Evolutionary conservation across 2,329 filamentous ascomycete species (phyloP).

Genomic region (Alternaria ethzedia): DNA sequence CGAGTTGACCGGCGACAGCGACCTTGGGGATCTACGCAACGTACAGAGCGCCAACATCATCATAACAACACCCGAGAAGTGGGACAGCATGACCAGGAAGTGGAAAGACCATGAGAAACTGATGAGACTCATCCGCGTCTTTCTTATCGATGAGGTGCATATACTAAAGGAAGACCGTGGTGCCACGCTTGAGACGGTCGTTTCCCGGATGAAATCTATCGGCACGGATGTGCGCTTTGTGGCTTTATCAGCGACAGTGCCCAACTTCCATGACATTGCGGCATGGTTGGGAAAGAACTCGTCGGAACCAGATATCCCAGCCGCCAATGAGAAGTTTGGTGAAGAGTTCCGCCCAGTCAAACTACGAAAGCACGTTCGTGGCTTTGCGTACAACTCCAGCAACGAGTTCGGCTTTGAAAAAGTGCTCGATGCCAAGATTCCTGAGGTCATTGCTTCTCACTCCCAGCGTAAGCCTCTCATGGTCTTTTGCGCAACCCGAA

Average conservation of each 20-base stretch:
- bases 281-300: conserved; percentile 76
- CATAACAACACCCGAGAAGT: conserved; percentile 87
- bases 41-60: conserved; percentile 81
- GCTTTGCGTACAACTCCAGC: conserved; percentile 62
- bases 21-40: conserved; percentile 67
- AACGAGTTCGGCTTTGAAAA: conserved; percentile 84
- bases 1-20: conserved; percentile 83
- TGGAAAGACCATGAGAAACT: conserved; percentile 82
- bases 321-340: conserved; percentile 72
- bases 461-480: conserved; percentile 77
- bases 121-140: conserved; percentile 76
- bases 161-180: conserved; percentile 81
- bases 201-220: conserved; percentile 86
- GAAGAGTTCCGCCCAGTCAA: conserved; percentile 82
- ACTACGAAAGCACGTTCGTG: conserved; percentile 77
- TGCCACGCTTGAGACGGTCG: conserved; percentile 80
- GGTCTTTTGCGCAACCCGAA: conserved; percentile 81
- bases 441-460: conserved; percentile 70
- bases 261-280: conserved; percentile 81
- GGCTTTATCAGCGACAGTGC: conserved; percentile 82
- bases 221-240: conserved; percentile 78
- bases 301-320: conserved; percentile 66
- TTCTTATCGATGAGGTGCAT: conserved; percentile 87
- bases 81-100: conserved; percentile 87
- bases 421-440: conserved; percentile 68